phyloP scores from a whole-genome alignment of 805 yeast species.

The Metschnikowia drakensbergensis region DNA sequence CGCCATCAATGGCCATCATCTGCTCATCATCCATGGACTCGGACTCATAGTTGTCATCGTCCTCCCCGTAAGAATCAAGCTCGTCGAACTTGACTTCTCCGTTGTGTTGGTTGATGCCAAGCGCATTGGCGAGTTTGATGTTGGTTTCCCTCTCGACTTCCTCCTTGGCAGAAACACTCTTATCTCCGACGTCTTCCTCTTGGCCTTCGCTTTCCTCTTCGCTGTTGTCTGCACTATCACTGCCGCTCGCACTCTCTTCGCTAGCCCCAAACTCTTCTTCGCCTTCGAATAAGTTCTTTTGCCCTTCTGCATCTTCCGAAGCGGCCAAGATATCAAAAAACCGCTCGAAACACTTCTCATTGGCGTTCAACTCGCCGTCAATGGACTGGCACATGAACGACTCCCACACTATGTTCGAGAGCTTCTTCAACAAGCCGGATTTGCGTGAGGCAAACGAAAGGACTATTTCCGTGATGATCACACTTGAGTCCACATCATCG shows the following conservation, averaged over 20 bases:
- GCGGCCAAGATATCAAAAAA: conserved; percentile 41
- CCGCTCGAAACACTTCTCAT: conserved; percentile 32
- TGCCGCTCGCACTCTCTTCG: conserved; percentile 18
- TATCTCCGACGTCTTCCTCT: conserved; percentile 13
- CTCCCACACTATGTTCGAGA: conserved; percentile 41
- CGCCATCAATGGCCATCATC: conserved; percentile 91
- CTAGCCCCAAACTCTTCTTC: conserved; percentile 36
- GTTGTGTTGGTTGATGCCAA: conserved; percentile 52
- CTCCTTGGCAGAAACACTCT: conserved; percentile 12
- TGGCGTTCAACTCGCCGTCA: conserved; percentile 26
- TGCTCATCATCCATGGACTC: conserved; percentile 90
- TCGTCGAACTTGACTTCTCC: conserved; percentile 46
- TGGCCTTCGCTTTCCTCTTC: conserved; percentile 14
- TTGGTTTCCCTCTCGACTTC: conserved; percentile 46
- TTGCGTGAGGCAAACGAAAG: conserved; percentile 43
- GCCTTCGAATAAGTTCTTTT: conserved; percentile 66
- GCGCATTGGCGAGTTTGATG: conserved; percentile 63
- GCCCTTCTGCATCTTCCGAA: conserved; percentile 80
- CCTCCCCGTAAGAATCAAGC: conserved; percentile 36
- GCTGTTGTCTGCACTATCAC: conserved; percentile 18
- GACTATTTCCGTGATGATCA: conserved; percentile 40
- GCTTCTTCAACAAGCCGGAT: conserved; percentile 34
- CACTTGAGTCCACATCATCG: conserved; percentile 28
- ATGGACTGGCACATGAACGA: conserved; percentile 31
- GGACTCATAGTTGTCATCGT: conserved; percentile 58